Conservation (phyloP, 345 rosid species). For the Sapria himalayana region DNA sequence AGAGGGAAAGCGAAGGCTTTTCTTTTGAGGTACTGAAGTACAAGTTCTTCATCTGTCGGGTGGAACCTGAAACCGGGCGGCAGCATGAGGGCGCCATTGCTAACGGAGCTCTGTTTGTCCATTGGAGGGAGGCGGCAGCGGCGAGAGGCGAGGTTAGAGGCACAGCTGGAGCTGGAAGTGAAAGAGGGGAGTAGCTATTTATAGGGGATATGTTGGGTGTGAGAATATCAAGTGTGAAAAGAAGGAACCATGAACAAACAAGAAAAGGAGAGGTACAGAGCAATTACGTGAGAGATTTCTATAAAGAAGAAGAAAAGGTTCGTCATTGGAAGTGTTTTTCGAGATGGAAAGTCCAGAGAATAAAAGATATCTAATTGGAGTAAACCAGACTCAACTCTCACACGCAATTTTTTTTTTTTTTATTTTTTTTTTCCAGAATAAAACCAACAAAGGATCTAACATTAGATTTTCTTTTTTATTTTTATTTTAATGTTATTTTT, state of each 20-base stretch:
- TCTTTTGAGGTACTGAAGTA: constrained; percentile 46
- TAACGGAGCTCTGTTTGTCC: constrained; percentile 37
- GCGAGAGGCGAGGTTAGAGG: background rate
- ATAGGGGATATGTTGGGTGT: too few species aligned
- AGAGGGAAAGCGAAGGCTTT: constrained; percentile 47
- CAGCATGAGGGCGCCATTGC: constrained; percentile 42
- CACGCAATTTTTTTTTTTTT: too few species aligned
- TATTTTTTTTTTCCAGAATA: too few species aligned
- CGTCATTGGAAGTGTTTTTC: background rate
- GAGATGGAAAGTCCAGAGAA: constrained; percentile 18
- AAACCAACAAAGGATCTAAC: too few species aligned
- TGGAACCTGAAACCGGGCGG: constrained; percentile 94
- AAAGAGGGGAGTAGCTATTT: too few species aligned
- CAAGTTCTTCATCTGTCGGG: constrained; percentile 82
- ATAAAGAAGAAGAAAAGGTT: background rate
- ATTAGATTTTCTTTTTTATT: too few species aligned
- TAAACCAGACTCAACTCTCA: constrained; percentile 64
- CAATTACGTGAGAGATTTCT: constrained; percentile 1
- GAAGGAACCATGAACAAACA: background rate
- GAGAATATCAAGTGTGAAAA: background rate
- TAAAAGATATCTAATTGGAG: constrained; percentile 36
- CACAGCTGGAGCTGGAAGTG: too few species aligned
- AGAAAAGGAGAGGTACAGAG: background rate
- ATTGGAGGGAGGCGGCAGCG: constrained; percentile 5
- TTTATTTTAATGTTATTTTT: too few species aligned